Conservation (phyloP, 2,329 filamentous ascomycete genomes). For the Aspergillus fijiensis region DNA sequence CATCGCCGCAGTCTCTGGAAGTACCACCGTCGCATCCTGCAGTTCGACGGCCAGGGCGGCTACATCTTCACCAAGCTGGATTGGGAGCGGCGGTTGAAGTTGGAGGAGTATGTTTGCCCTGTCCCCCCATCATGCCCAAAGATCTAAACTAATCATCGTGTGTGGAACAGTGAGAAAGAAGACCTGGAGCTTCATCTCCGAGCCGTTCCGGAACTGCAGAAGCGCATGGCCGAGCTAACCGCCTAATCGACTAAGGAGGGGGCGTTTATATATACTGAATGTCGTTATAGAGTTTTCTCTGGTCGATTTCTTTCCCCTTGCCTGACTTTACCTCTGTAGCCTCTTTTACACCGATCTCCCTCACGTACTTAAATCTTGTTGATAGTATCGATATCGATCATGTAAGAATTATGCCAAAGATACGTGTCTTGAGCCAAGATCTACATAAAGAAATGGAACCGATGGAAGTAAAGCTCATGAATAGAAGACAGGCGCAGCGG, state of each 20-base stretch:
- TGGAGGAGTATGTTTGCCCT: constrained; percentile 69
- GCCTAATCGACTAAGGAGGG: constrained; percentile 24
- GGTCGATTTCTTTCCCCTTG: too few relatives aligned
- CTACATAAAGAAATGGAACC: background rate
- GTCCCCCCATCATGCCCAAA: background rate
- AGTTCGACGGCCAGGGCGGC: constrained; percentile 92
- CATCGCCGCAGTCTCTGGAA: constrained; percentile 92
- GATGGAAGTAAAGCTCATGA: background rate
- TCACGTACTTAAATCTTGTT: background rate
- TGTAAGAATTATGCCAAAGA: background rate
- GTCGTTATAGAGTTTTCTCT: too few relatives aligned
- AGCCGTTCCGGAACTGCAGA: constrained; percentile 83
- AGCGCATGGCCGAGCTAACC: constrained; percentile 76
- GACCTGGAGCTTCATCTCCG: constrained; percentile 83
- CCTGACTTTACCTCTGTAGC: too few relatives aligned
- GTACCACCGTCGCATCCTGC: constrained; percentile 90
- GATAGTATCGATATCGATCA: background rate
- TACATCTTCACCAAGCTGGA: constrained; percentile 89
- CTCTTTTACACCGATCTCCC: background rate
- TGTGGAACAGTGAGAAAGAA: constrained; percentile 69
- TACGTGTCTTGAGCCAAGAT: background rate
- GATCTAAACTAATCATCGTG: background rate
- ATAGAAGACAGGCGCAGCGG: background rate
- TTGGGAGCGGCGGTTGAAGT: constrained; percentile 75
- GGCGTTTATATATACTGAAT: background rate